Evolutionary conservation across 2,329 filamentous ascomycete species (phyloP).

Genomic region (Dactylellina sp.): DNA sequence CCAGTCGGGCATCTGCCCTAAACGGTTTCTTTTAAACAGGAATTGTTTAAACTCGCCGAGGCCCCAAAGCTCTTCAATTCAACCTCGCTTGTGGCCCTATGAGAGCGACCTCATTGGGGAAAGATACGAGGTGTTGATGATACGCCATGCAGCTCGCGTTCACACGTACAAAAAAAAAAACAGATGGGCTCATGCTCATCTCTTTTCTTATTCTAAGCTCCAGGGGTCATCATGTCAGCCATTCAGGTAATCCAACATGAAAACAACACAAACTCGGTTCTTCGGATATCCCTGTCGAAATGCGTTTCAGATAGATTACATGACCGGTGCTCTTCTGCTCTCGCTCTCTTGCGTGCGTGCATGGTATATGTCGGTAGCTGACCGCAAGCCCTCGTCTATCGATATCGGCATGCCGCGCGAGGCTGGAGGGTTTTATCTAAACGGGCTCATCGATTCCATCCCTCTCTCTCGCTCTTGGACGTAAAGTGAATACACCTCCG

Average conservation of each 20-base stretch:
- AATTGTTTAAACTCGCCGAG: no score
- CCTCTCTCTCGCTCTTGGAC: no score
- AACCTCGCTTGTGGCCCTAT: slow-evolving; percentile 14
- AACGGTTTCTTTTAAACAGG: no score
- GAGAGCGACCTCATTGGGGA: slow-evolving; percentile 29
- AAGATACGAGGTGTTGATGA: slow-evolving; percentile 25
- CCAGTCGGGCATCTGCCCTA: slow-evolving; percentile 22
- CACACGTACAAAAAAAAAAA: not conserved
- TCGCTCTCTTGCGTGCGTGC: slow-evolving; percentile 16
- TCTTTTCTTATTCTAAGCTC: not conserved
- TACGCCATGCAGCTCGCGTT: not conserved
- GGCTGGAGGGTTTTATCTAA: slow-evolving; percentile 15
- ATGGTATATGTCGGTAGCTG: slow-evolving; percentile 1
- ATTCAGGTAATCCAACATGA: slow-evolving; percentile 30
- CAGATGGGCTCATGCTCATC: not conserved
- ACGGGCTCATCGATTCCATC: no score
- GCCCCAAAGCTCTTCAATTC: slow-evolving; percentile 9
- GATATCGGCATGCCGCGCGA: slow-evolving; percentile 8
- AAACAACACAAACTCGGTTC: slow-evolving; percentile 52
- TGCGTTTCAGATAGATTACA: slow-evolving; percentile 55
- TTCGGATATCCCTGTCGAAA: slow-evolving; percentile 37
- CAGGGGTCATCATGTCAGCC: no score
- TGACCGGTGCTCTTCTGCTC: slow-evolving; percentile 14
- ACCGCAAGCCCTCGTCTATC: slow-evolving; percentile 3
- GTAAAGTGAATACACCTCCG: no score